Evolutionary conservation across 2,329 filamentous ascomycete genomes (phyloP).

Genomic region (Aureobasidium lini): DNA sequence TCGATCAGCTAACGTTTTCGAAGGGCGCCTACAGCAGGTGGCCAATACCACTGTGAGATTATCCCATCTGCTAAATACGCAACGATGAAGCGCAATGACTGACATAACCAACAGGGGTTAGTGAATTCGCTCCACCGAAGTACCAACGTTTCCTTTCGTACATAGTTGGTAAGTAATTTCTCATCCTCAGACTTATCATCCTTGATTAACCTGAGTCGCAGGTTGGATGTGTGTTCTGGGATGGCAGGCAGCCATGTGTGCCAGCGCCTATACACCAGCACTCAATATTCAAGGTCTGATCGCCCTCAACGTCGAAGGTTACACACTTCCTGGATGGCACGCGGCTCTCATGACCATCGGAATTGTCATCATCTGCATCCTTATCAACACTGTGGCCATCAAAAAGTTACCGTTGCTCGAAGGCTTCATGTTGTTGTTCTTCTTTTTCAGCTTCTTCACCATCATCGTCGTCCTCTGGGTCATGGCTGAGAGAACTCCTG

Average conservation of each 20-base stretch:
- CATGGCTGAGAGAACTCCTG: constrained; percentile 22
- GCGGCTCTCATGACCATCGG: constrained; percentile 6
- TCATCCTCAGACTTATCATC: not conserved
- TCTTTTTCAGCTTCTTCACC: constrained; percentile 32
- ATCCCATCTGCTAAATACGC: not conserved
- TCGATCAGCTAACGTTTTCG: not conserved
- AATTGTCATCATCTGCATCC: constrained; percentile 1
- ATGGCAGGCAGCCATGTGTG: constrained; percentile 11
- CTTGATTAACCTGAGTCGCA: not conserved
- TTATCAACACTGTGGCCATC: constrained; percentile 11
- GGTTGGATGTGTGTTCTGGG: constrained; percentile 12
- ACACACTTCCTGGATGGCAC: constrained; percentile 2
- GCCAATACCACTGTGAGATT: constrained; percentile 13
- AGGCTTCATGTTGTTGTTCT: constrained; percentile 31
- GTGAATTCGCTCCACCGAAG: constrained; percentile 11
- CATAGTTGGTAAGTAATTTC: constrained; percentile 3
- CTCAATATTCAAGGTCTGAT: constrained; percentile 9
- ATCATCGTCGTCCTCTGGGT: constrained; percentile 21
- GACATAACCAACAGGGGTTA: not conserved
- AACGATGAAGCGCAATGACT: not conserved
- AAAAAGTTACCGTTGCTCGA: constrained; percentile 22
- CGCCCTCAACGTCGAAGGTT: not conserved
- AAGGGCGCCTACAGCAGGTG: constrained; percentile 19
- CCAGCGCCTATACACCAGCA: constrained; percentile 4
- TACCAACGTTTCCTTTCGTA: constrained; percentile 11